Evolutionary conservation across 192 early-diverging fungal species (phyloP), one percentile per base, ranked within the genome.

Genomic region (Helicostylum pulchrum): DNA sequence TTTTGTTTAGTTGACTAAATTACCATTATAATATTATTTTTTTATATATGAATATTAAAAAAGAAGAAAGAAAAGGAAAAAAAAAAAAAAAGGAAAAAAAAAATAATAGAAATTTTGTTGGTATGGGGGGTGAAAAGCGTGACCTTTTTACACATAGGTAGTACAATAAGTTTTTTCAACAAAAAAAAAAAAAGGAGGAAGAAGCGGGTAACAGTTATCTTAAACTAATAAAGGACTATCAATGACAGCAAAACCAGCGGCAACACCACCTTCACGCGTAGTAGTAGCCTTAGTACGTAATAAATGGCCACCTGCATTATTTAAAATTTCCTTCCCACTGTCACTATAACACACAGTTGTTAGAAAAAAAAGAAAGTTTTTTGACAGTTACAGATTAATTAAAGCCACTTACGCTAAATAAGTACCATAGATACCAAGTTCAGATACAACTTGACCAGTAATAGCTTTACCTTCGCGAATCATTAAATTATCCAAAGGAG

Each of bases 201-300:
- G 34, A 39, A 39, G 9, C 9, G 36, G 34, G 9, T 6, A 10
- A 10, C 6, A 39, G 1, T 48, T 15, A 15, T 48, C 46, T n/a
- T 48, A 48, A 39, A 53, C 8, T 30, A 96, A 75, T 32, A 94
- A 68, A 23, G 90, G 86, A 58, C 88, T 90, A 69, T 96, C 93
- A 71, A 98, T 87, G 11, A 98, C 95, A 23, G 90, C 88, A 81
- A 90, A 96, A 61, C 97, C 97, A 36, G 93, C 92, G 0, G 95
- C 95, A 3, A 99, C 95, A 12, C 97, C 97, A 19, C 97, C 97
- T 74, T 99, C 97, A 50, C 92, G 87, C 2, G 88, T 87, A 50
- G 86, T 85, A 11, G 83, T 78, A 0, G 82, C 83, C 72, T 99
- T 99, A 19, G 97, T 96, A 56, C 97, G 88, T 49, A 99, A 77